phyloP scores from a whole-genome alignment of 78 protist genomes.

The Emiliania huxleyi region DNA sequence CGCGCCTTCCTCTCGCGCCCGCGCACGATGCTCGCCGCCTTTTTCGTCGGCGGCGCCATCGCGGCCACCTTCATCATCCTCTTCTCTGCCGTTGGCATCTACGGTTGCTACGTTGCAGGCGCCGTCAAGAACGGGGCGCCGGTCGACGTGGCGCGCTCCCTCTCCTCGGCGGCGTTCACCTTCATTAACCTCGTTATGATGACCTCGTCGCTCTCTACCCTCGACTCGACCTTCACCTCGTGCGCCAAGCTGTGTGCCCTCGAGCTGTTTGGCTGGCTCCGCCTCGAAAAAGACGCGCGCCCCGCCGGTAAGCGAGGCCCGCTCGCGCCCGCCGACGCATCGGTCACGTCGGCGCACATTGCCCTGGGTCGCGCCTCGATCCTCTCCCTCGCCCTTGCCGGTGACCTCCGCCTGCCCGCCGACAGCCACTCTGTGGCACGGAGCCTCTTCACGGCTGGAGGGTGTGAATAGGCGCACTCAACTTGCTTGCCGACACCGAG shows the following conservation, averaged over 20 bases:
- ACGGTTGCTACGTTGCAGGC: background rate
- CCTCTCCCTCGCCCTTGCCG: background rate
- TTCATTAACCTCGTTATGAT: background rate
- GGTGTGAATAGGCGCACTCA: background rate
- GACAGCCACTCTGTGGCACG: no score
- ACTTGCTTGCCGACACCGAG: background rate
- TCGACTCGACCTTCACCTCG: background rate
- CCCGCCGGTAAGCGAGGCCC: background rate
- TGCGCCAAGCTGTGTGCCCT: background rate
- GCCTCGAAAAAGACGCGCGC: background rate
- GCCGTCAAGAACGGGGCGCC: background rate
- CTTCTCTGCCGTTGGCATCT: background rate
- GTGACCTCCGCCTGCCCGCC: background rate
- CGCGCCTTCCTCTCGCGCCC: constrained; percentile 20
- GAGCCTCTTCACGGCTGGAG: no score
- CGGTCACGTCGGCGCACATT: background rate
- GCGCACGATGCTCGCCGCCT: background rate
- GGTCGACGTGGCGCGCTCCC: background rate
- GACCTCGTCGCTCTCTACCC: constrained; percentile 5
- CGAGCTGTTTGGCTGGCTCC: background rate
- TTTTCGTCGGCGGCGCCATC: background rate
- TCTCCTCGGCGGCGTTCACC: background rate
- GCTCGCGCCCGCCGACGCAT: background rate
- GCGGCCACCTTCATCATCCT: background rate
- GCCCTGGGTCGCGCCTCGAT: background rate